phyloP scores from a whole-genome alignment of 768 basidiomycete species.

The Phlegmacium glaucopus region DNA sequence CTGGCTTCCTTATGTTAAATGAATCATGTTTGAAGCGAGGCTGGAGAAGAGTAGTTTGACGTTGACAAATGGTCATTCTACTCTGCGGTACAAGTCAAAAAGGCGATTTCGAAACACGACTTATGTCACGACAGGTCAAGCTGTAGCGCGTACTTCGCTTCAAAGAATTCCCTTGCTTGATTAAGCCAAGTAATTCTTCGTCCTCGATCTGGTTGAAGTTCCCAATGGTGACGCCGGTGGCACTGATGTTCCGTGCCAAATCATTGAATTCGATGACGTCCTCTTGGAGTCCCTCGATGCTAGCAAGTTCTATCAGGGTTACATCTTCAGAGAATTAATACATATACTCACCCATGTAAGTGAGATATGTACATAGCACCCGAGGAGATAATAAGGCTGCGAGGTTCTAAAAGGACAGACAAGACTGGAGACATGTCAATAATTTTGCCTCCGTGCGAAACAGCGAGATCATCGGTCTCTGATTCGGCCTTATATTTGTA shows the following conservation, averaged over 20 bases:
- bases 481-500: slow-evolving; percentile 52
- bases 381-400: slow-evolving; percentile 79
- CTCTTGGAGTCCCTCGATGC: slow-evolving; percentile 55
- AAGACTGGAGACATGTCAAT: slow-evolving; percentile 65
- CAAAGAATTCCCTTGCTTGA: slow-evolving; percentile 50
- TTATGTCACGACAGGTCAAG: slow-evolving; percentile 83
- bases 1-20: no score
- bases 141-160: slow-evolving; percentile 66
- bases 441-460: slow-evolving; percentile 39
- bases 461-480: slow-evolving; percentile 15
- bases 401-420: slow-evolving; percentile 78
- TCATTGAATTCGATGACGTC: slow-evolving; percentile 41
- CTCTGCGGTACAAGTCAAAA: neutral
- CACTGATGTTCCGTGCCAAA: slow-evolving; percentile 8
- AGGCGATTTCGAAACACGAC: slow-evolving; percentile 44
- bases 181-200: slow-evolving; percentile 31
- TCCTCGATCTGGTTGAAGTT: slow-evolving; percentile 56
- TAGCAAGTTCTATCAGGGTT: slow-evolving; percentile 15
- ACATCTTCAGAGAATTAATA: neutral
- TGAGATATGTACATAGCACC: slow-evolving; percentile 64
- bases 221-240: slow-evolving; percentile 34
- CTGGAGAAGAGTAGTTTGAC: no score
- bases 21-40: no score
- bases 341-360: slow-evolving; percentile 64
- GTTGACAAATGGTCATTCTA: neutral